These are phyloP conservation scores for Chlamydomonas schloesseri DNA, from an alignment of 139 green algal species.

Conservation along the genomic window DNA sequence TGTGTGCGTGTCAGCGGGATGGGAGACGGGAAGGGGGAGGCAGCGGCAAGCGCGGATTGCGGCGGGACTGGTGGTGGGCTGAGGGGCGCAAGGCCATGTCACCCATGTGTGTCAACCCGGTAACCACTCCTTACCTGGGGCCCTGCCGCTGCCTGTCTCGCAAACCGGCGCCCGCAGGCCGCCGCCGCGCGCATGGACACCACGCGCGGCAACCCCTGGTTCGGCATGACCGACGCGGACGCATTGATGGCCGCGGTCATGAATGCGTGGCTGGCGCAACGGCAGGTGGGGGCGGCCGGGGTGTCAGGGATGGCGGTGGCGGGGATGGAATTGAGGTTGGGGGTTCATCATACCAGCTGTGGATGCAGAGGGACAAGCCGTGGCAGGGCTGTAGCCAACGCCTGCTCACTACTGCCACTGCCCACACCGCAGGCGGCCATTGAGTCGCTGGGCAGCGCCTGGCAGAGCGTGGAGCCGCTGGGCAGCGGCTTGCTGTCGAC, in stretches of 20 bases:
- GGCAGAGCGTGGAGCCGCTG: neutral
- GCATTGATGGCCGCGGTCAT: constrained; percentile 5
- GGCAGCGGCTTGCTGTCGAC: constrained; percentile 27
- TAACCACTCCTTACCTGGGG: too few relatives aligned
- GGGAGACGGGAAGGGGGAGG: too few relatives aligned
- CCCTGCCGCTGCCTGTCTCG: neutral
- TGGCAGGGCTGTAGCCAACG: too few relatives aligned
- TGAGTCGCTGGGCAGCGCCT: neutral
- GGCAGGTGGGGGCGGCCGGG: neutral
- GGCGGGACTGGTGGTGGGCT: too few relatives aligned
- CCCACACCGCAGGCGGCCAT: constrained; percentile 2
- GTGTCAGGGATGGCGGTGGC: neutral
- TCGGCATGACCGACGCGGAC: constrained; percentile 24
- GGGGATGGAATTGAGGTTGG: neutral
- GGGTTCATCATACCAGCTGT: neutral
- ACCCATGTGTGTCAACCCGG: too few relatives aligned
- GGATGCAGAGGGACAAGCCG: neutral
- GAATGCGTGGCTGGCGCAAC: constrained; percentile 17
- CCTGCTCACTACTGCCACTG: too few relatives aligned
- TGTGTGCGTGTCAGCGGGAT: too few relatives aligned
- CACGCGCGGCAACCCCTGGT: constrained; percentile 4
- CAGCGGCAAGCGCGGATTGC: too few relatives aligned
- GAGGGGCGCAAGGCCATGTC: too few relatives aligned
- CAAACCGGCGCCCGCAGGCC: neutral
- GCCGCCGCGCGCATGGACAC: constrained; percentile 14